Evolutionary conservation across 208 protist species (phyloP).

Genomic region (Lotmaria passim): DNA sequence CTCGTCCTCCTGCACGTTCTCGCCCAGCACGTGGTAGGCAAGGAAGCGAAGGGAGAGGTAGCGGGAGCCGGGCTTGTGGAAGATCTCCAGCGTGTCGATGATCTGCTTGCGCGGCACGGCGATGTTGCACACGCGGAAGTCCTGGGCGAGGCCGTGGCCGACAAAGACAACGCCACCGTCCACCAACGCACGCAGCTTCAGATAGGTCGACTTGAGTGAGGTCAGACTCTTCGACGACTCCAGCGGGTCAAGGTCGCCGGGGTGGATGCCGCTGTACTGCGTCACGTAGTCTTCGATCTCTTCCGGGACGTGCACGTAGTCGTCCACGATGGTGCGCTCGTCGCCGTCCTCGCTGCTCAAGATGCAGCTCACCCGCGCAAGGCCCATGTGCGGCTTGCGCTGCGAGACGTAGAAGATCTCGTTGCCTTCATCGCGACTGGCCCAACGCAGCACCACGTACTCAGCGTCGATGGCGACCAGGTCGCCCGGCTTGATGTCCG

Average conservation of each 20-base stretch:
- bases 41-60: constrained; percentile 96
- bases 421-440: constrained; percentile 47
- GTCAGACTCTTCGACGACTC: constrained; percentile 92
- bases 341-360: constrained; percentile 80
- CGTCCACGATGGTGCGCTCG: constrained; percentile 89
- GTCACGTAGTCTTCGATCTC: constrained; percentile 92
- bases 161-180: constrained; percentile 95
- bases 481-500: constrained; percentile 76
- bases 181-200: constrained; percentile 94
- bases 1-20: constrained; percentile 95
- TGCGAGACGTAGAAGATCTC: constrained; percentile 46
- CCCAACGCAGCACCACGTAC: constrained; percentile 90
- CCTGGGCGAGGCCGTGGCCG: constrained; percentile 95
- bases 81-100: constrained; percentile 97
- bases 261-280: constrained; percentile 94
- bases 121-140: constrained; percentile 97
- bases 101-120: constrained; percentile 94
- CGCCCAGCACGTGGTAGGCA: constrained; percentile 92
- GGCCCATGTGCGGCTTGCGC: constrained; percentile 82
- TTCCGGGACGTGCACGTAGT: constrained; percentile 90
- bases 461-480: constrained; percentile 90
- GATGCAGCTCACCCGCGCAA: constrained; percentile 89
- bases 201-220: constrained; percentile 94
- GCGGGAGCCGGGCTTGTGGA: constrained; percentile 84
- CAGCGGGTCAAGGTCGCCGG: constrained; percentile 94